Percentiles rank a stretch among this genome's conserved stretches.
Evolutionary conservation across 2,329 filamentous ascomycete species (phyloP).

Genomic region (Diaporthe vexans): DNA sequence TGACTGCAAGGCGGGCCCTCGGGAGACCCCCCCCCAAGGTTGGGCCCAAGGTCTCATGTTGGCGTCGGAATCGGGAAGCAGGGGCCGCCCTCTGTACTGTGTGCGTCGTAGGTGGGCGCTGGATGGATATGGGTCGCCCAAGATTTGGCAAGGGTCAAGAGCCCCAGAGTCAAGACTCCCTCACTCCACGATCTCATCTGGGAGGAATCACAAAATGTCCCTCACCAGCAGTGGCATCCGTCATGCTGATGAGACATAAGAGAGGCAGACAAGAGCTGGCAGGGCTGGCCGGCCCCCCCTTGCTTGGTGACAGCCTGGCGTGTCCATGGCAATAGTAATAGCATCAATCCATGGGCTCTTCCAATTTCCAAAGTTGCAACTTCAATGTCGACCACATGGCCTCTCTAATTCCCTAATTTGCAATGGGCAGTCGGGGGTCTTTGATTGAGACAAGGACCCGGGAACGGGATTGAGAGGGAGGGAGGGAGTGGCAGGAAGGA

Average conservation of each 20-base stretch:
- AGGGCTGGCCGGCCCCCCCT: slow-evolving; percentile 14
- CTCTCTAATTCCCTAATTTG: slow-evolving; percentile 34
- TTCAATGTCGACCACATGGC: slow-evolving; percentile 31
- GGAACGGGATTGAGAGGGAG: slow-evolving; percentile 25
- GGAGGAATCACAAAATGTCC: slow-evolving; percentile 21
- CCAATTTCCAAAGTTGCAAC: slow-evolving; percentile 27
- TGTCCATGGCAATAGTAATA: slow-evolving; percentile 21
- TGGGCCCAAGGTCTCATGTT: slow-evolving; percentile 38
- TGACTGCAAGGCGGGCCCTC: neutral
- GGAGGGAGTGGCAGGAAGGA: slow-evolving; percentile 2
- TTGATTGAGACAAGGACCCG: slow-evolving; percentile 30
- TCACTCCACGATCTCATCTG: slow-evolving; percentile 39
- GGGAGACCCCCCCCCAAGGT: slow-evolving; percentile 7
- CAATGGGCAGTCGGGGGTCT: slow-evolving; percentile 27
- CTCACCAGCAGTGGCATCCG: slow-evolving; percentile 6
- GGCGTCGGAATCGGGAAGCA: slow-evolving; percentile 40
- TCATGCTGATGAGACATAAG: slow-evolving; percentile 28
- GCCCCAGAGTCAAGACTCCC: slow-evolving; percentile 35
- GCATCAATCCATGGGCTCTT: slow-evolving; percentile 16
- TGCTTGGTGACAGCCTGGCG: slow-evolving; percentile 4
- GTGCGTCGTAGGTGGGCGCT: slow-evolving; percentile 21
- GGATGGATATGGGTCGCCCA: slow-evolving; percentile 31
- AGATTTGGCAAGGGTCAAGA: slow-evolving; percentile 30
- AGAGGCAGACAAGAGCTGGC: neutral
- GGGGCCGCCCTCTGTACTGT: slow-evolving; percentile 38